Base-by-base conservation (phyloP, 2,329 filamentous ascomycete genomes). In the Alternaria triticina region DNA sequence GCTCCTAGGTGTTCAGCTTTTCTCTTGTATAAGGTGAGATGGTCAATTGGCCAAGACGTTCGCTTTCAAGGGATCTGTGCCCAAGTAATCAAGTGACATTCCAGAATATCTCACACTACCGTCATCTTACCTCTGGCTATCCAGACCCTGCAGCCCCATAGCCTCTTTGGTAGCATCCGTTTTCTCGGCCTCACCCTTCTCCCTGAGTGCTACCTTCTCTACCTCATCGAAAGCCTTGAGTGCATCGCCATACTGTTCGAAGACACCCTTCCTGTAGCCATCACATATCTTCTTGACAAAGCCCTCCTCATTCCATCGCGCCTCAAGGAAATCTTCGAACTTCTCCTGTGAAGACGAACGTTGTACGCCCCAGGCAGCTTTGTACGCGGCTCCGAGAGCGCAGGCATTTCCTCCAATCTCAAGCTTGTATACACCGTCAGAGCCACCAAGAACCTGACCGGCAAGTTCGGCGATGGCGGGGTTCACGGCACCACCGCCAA, bases 391-490 rank as follows among this genome's bases (percentile, higher is more conserved):
- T 13, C 96, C 96, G 13, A 98, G 82, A 11, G 95, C 96, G 81
- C 96, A 99, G 3, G 96, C 95, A 82, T 97, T 97, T 25, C 94
- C 94, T 25, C 96, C 95, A 6, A 98, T 93, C 76, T 98, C 94
- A 13, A 99, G 88, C 81, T 91, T 92, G 82, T 93, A 99, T 25
- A 98, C 92, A 23, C 96, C 96, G 67, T 98, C 96, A 3, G 86
- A 87, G 33, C 93, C 93, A 56, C 96, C 96, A 3, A 99, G 87
- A 3, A 98, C 93, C 74, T 97, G 90, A 25, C 94, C 95, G 5
- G 94, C 87, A 51, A 96, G 89, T 62, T 90, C 86, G 6, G 94
- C 92, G 72, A 98, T 97, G 52, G 95, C 94, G 5, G 90, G 89
- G 84, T 98, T 99, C 57, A 92, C 87, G 33, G 91, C 94, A 13